Conservation (phyloP, 176 grass and related monocot genomes). For the Saccharum spontaneum region DNA sequence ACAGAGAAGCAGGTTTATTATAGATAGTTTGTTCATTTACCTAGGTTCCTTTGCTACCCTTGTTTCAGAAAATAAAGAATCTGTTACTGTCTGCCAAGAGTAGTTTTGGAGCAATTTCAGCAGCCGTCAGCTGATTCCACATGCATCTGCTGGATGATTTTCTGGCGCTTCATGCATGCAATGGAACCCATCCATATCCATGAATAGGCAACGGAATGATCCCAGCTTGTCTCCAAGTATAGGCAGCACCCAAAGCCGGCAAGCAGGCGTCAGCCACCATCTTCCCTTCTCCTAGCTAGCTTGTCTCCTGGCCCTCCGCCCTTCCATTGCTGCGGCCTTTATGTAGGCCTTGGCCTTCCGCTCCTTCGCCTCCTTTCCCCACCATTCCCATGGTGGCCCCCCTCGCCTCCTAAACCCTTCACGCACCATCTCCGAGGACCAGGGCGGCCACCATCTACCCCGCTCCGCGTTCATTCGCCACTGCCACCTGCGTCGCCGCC, state of each 20-base stretch:
- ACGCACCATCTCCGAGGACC: constrained; percentile 36
- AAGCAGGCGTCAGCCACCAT: neutral
- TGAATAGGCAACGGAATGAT: constrained; percentile 11
- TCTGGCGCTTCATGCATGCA: neutral
- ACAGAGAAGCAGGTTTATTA: constrained; percentile 9
- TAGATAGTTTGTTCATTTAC: neutral
- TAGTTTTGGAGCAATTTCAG: neutral
- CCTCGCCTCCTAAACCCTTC: constrained; percentile 41
- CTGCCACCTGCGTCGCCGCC: constrained; percentile 9
- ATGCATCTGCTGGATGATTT: neutral
- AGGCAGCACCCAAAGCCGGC: constrained; percentile 2
- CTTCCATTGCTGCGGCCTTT: neutral
- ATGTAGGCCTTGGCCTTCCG: neutral
- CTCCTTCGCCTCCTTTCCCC: constrained; percentile 22
- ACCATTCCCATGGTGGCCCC: constrained; percentile 38
- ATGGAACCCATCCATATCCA: constrained; percentile 17
- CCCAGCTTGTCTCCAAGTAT: constrained; percentile 33
- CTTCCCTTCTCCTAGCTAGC: constrained; percentile 33
- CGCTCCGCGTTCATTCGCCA: neutral
- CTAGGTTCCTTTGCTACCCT: neutral
- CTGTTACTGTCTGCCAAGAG: neutral
- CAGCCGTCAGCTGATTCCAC: neutral
- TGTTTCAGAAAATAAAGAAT: neutral
- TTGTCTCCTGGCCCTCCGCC: constrained; percentile 38
- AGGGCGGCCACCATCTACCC: constrained; percentile 38